These are phyloP conservation scores for Lactarius hengduanensis DNA, from an alignment of 768 basidiomycete species.

Conservation along the genomic window DNA sequence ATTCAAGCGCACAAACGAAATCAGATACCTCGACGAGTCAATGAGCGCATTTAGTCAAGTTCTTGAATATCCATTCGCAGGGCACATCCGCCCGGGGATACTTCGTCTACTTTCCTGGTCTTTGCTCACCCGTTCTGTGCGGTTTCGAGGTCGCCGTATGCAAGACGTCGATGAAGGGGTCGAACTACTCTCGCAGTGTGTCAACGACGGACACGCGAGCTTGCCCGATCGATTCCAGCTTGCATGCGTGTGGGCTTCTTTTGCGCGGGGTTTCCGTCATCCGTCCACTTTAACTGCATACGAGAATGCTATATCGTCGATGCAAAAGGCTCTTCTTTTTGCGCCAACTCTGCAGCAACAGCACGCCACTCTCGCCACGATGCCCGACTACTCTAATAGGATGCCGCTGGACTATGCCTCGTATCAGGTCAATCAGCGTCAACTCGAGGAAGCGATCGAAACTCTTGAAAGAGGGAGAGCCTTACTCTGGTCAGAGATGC, in stretches of 20 bases:
- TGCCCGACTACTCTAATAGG: background rate
- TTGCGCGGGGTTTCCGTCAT: background rate
- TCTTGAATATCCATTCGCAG: background rate
- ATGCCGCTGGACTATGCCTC: slow-evolving; percentile 2
- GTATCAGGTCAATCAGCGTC: background rate
- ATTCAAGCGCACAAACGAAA: background rate
- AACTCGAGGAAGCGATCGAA: slow-evolving; percentile 5
- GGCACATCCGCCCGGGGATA: background rate
- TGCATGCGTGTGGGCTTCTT: background rate
- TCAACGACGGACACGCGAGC: background rate
- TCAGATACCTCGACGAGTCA: background rate
- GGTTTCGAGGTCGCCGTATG: background rate
- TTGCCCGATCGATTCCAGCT: background rate
- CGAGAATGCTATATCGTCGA: background rate
- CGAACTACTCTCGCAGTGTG: background rate
- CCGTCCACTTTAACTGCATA: background rate
- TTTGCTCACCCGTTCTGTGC: background rate
- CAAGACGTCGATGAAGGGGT: background rate
- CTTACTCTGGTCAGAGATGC: slow-evolving; percentile 23
- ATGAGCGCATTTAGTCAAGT: background rate
- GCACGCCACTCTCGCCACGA: background rate
- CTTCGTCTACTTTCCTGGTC: background rate
- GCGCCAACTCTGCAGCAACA: slow-evolving; percentile 7
- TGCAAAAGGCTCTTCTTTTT: background rate
- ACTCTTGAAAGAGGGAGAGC: slow-evolving; percentile 19